Base-by-base conservation (phyloP, 352 stramenopile genomes). In the Pythium brassicae region DNA sequence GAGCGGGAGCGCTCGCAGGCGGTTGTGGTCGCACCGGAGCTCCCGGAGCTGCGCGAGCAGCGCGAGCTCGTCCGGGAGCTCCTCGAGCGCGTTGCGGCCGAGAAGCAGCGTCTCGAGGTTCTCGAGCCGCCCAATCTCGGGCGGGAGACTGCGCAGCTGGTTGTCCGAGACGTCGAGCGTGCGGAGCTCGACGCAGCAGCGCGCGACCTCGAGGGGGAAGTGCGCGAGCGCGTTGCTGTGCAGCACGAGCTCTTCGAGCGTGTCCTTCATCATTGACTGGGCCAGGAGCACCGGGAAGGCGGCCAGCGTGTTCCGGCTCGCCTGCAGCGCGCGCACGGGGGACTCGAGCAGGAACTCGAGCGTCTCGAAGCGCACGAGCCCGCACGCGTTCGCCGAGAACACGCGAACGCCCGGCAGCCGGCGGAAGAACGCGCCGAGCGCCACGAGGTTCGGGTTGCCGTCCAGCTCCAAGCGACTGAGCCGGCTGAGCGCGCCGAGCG, bases 161-260 rank as follows among this genome's bases (percentile, higher is more conserved):
- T 90, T 90, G 46, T 50, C 54, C 1, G 75, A 83, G 14, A 90
- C 50, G 35, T 86, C 65, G 11, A 90, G 60, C 8, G 48, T 35
- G 32, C 65, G 59, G 5, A 90, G 53, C 2, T 64, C 54, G 12
- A 40, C 63, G 42, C 75, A 88, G 42, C 64, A 71, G 15, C 63
- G 50, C n/a, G 69, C 50, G 7, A 87, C 57, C 7, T 76, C 74
- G 4, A 72, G 51, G 2, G 78, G 75, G 17, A 85, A 76, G 27
- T 42, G 37, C 15, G 54, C 58, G 9, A 88, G 57, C 14, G 55
- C 40, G 50, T 86, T 89, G 6, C 34, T 42, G 10, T 54, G 51
- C 7, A 86, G 32, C 9, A 62, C 55, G 4, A 88, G 70, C 27
- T 78, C 65, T 37, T 66, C 53, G 5, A 87, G 68, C 3, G 69